Base-by-base conservation (phyloP, 495 filamentous ascomycete genomes). In the Glutinoglossum americanum region DNA sequence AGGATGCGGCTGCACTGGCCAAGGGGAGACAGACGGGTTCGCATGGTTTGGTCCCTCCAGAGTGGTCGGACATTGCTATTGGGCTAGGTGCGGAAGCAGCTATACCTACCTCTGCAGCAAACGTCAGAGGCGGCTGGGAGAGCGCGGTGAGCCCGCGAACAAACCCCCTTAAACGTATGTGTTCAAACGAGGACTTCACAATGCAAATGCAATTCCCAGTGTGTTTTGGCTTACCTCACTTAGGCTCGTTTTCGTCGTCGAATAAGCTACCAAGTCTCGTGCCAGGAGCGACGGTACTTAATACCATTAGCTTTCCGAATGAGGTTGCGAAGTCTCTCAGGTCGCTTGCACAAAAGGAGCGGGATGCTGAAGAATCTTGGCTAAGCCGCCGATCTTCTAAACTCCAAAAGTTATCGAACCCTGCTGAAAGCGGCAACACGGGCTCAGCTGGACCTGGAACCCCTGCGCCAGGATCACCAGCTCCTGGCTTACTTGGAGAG, bases 1-100 rank as follows among this genome's bases (percentile, higher is more conserved):
- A 87, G 61, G 86, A 92, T 64, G 79, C 82, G 6, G 75, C 77
- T 51, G 74, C 68, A 15, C 67, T 89, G 8, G 73, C 84, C 19
- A 75, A 72, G 59, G 80, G 74, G 55, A 79, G 87, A 57, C 79
- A 80, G 62, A 76, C 71, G 39, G 82, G 80, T n/a, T 80, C 85
- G 13, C 77, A 87, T 67, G 87, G 86, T 3, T 66, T 78, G 7
- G 74, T 87, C 1, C 84, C 85, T 21, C 63, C 66, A 26, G 84
- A 85, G 54, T 88, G 84, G 78, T 65, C 73, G 13, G 83, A 86
- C 58, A 65, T 85, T 51, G 85, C 70, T 19, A 56, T 59, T 23
- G 65, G 62, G 4, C 49, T 60, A 25, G 66, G 61, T 25, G 15
- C 54, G 1, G 56, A 57, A 51, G 19, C 80, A 1, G 73, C 70